phyloP scores from a whole-genome alignment of 2,329 filamentous ascomycete genomes.

The Ophiosphaerella herpotricha region DNA sequence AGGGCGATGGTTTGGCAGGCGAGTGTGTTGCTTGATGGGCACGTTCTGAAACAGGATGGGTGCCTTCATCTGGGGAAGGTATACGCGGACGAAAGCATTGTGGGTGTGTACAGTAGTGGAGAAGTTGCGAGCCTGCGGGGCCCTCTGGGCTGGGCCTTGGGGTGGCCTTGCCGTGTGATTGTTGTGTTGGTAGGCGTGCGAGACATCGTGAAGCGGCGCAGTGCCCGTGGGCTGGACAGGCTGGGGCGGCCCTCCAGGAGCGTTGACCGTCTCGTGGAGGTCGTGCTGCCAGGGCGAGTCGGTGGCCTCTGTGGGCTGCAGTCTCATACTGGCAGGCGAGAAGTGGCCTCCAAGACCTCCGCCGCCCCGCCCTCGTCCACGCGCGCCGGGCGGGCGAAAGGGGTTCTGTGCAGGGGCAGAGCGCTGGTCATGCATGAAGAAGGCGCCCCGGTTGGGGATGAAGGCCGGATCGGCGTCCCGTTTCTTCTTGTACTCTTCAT shows the following conservation, averaged over 20 bases:
- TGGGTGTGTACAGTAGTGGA: slow-evolving; percentile 84
- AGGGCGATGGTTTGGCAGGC: slow-evolving; percentile 90
- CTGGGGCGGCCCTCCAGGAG: slow-evolving; percentile 39
- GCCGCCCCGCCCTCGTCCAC: slow-evolving; percentile 59
- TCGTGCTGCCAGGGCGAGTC: slow-evolving; percentile 90
- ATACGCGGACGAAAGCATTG: slow-evolving; percentile 83
- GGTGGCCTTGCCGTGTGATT: slow-evolving; percentile 24
- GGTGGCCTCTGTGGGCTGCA: slow-evolving; percentile 57
- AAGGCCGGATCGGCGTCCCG: slow-evolving; percentile 89
- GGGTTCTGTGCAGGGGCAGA: slow-evolving; percentile 77
- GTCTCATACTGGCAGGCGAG: slow-evolving; percentile 57
- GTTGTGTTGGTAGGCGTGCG: slow-evolving; percentile 9
- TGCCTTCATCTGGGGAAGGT: slow-evolving; percentile 73
- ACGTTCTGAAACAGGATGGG: slow-evolving; percentile 75
- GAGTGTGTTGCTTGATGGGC: slow-evolving; percentile 87
- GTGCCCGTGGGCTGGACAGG: slow-evolving; percentile 18
- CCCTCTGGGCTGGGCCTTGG: slow-evolving; percentile 31
- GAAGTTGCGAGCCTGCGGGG: slow-evolving; percentile 55
- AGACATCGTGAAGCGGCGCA: slow-evolving; percentile 21
- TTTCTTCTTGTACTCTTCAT: slow-evolving; percentile 88
- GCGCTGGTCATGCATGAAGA: slow-evolving; percentile 96
- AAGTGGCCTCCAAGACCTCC: slow-evolving; percentile 58
- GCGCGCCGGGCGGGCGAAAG: slow-evolving; percentile 68
- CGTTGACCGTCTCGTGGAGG: slow-evolving; percentile 74
- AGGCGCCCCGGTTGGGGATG: slow-evolving; percentile 89